Evolutionary conservation across 345 rosid species (phyloP).

Genomic region (Aquilaria sinensis): DNA sequence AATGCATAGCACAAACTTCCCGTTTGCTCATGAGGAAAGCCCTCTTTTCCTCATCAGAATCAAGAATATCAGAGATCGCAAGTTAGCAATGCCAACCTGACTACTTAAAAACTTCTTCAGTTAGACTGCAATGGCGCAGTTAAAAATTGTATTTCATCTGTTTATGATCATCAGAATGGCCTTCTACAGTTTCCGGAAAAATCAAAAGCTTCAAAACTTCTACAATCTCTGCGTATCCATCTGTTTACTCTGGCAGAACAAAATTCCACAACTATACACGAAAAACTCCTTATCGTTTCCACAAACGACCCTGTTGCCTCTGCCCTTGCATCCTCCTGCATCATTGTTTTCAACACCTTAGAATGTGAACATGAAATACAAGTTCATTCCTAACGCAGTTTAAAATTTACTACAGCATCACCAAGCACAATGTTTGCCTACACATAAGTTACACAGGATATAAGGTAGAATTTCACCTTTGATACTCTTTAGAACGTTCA

Average conservation of each 20-base stretch:
- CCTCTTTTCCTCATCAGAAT: too few species aligned
- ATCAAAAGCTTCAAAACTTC: not conserved
- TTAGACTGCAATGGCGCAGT: too few species aligned
- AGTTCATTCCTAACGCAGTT: not conserved
- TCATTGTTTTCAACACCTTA: slow-evolving; percentile 9
- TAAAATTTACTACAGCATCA: slow-evolving; percentile 4
- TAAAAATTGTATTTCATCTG: too few species aligned
- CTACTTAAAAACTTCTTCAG: too few species aligned
- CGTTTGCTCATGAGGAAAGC: too few species aligned
- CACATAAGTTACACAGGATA: not conserved
- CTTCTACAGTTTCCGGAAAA: not conserved
- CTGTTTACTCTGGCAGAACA: slow-evolving; percentile 1
- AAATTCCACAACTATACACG: slow-evolving; percentile 10
- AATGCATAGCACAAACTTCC: too few species aligned
- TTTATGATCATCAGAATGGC: too few species aligned
- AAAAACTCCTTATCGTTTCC: slow-evolving; percentile 39
- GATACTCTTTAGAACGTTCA: slow-evolving; percentile 78
- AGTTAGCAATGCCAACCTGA: too few species aligned
- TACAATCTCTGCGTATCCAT: slow-evolving; percentile 1
- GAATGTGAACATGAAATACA: not conserved
- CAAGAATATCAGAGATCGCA: too few species aligned
- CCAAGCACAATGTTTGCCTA: not conserved
- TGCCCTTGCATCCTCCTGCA: slow-evolving; percentile 83
- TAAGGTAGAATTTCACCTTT: slow-evolving; percentile 32
- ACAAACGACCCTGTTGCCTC: slow-evolving; percentile 55